Evolutionary conservation across 805 yeast species (phyloP).

Genomic region (Pichia ethanolica): DNA sequence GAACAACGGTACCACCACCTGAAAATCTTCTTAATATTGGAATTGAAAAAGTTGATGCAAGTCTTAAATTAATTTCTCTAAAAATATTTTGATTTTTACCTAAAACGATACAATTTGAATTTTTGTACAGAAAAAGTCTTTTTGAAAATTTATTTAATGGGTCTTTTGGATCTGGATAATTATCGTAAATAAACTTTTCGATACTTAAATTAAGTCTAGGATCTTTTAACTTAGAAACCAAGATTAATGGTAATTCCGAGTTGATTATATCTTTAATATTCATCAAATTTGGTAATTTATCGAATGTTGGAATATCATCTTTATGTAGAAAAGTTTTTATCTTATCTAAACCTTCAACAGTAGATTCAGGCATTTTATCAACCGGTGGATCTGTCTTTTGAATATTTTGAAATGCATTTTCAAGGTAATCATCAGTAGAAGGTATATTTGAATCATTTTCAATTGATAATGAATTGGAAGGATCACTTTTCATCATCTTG

Average conservation of each 20-base stretch:
- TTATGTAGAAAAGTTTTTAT: conserved; percentile 10
- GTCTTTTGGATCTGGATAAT: conserved; percentile 42
- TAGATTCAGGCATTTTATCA: neutral
- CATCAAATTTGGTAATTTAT: conserved; percentile 7
- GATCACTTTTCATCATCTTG: conserved; percentile 9
- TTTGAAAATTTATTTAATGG: conserved; percentile 28
- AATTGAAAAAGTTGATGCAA: conserved; percentile 41
- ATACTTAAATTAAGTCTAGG: conserved; percentile 76
- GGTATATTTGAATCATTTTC: neutral
- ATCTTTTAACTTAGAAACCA: conserved; percentile 50
- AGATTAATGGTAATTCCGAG: conserved; percentile 37
- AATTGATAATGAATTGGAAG: neutral
- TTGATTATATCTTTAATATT: conserved; percentile 12
- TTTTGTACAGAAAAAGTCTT: conserved; percentile 65
- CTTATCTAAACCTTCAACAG: neutral
- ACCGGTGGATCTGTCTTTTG: conserved; percentile 1
- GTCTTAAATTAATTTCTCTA: conserved; percentile 67
- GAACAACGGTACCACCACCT: conserved; percentile 98
- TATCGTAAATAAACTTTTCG: conserved; percentile 68
- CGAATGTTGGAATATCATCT: conserved; percentile 9
- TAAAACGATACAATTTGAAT: conserved; percentile 80
- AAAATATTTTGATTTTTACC: conserved; percentile 97
- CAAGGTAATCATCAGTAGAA: conserved; percentile 1
- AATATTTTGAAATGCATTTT: neutral
- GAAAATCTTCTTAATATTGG: conserved; percentile 73